phyloP scores from a whole-genome alignment of 768 basidiomycete species.

The Leccinellum luteum region DNA sequence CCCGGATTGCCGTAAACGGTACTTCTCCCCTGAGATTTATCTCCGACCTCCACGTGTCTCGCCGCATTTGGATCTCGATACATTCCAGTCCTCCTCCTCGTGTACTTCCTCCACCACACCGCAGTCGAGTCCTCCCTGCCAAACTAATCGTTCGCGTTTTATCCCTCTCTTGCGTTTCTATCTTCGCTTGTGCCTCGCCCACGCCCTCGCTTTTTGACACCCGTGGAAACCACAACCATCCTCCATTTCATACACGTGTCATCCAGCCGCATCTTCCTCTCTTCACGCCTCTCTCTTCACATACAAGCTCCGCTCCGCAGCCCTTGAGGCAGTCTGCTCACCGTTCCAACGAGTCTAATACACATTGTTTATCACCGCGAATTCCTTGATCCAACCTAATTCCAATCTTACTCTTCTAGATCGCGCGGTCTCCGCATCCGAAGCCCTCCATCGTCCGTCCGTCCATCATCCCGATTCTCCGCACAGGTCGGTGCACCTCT shows the following conservation, averaged over 20 bases:
- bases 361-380: constrained; percentile 11
- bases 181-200: constrained; percentile 5
- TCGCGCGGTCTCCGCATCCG: constrained; percentile 23
- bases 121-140: constrained; percentile 19
- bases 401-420: constrained; percentile 22
- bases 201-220: neutral
- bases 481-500: constrained; percentile 11
- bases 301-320: constrained; percentile 15
- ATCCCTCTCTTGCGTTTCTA: constrained; percentile 8
- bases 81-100: constrained; percentile 7
- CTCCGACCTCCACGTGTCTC: constrained; percentile 28
- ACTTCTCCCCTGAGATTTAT: constrained; percentile 24
- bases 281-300: constrained; percentile 19
- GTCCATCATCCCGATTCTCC: constrained; percentile 23
- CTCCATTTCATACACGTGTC: constrained; percentile 19
- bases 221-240: constrained; percentile 25
- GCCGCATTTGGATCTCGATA: constrained; percentile 23
- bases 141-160: neutral
- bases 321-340: constrained; percentile 3
- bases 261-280: constrained; percentile 12
- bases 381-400: constrained; percentile 21
- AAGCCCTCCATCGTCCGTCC: constrained; percentile 4
- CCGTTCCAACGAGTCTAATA: constrained; percentile 3
- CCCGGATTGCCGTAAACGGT: constrained; percentile 28
- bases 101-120: constrained; percentile 11